Conservation (phyloP, 768 basidiomycete genomes). For the Stropharia rugosoannulata region DNA sequence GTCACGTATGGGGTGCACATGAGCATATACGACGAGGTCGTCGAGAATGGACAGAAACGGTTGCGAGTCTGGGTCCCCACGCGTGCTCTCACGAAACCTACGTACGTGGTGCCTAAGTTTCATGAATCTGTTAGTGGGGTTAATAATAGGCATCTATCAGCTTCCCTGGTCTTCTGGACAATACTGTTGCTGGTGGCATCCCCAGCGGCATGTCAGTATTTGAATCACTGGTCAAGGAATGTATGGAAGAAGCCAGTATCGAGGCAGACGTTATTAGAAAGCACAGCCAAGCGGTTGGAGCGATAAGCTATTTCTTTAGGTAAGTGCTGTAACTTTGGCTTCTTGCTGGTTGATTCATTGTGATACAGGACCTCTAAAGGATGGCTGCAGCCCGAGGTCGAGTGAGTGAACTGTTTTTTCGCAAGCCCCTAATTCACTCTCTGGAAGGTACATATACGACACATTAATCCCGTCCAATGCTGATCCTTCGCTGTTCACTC, state of each 20-base stretch:
- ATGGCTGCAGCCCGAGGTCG: constrained; percentile 86
- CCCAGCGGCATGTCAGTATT: constrained; percentile 72
- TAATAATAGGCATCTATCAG: constrained; percentile 31
- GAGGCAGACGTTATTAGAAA: constrained; percentile 59
- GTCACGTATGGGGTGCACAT: constrained; percentile 93
- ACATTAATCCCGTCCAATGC: constrained; percentile 58
- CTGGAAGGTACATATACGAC: constrained; percentile 78
- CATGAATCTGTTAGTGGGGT: background rate
- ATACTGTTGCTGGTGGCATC: constrained; percentile 91
- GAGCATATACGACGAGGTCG: constrained; percentile 61
- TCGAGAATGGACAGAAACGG: constrained; percentile 32
- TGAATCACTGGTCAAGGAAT: constrained; percentile 85
- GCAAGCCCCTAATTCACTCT: background rate
- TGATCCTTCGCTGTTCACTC: constrained; percentile 52
- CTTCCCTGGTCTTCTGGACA: constrained; percentile 87
- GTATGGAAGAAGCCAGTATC: constrained; percentile 91
- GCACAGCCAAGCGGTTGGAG: constrained; percentile 61
- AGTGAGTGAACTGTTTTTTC: constrained; percentile 43
- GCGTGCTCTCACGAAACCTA: constrained; percentile 83
- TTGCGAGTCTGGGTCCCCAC: constrained; percentile 86
- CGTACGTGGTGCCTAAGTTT: constrained; percentile 47
- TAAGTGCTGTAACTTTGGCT: constrained; percentile 20
- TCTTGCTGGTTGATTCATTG: background rate
- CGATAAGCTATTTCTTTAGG: constrained; percentile 82
- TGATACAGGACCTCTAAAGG: constrained; percentile 53